phyloP scores from a whole-genome alignment of 495 filamentous ascomycete genomes.

The Penicillium canescens region DNA sequence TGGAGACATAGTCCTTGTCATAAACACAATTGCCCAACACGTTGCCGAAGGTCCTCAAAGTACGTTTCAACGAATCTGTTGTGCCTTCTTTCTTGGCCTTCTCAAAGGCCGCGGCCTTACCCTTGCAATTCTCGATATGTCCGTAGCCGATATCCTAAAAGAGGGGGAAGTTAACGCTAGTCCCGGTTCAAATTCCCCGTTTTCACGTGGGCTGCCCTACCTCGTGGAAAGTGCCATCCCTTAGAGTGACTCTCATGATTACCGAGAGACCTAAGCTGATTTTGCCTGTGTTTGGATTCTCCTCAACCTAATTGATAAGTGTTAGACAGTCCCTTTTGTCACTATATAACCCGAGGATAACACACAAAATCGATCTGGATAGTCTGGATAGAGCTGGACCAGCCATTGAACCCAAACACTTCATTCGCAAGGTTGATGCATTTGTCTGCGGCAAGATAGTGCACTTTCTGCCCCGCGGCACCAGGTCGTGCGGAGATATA shows the following conservation, averaged over 20 bases:
- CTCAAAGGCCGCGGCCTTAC: constrained; percentile 91
- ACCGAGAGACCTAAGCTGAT: constrained; percentile 83
- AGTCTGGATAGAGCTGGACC: constrained; percentile 87
- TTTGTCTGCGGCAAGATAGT: constrained; percentile 91
- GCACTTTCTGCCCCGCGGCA: constrained; percentile 77
- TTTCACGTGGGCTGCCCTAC: constrained; percentile 24
- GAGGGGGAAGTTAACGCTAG: constrained; percentile 1
- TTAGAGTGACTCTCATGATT: constrained; percentile 82
- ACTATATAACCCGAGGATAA: neutral
- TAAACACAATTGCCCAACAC: constrained; percentile 96
- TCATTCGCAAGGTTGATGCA: constrained; percentile 95
- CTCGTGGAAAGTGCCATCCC: constrained; percentile 93
- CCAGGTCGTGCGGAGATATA: constrained; percentile 86
- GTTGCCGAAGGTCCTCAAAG: constrained; percentile 91
- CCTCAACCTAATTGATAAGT: constrained; percentile 55
- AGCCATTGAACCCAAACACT: constrained; percentile 98
- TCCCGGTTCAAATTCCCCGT: neutral
- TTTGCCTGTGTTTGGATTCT: constrained; percentile 60
- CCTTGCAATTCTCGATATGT: constrained; percentile 91
- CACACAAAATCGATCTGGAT: constrained; percentile 88
- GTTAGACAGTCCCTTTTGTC: constrained; percentile 13
- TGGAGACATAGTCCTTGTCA: constrained; percentile 87
- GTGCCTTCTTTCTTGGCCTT: constrained; percentile 98
- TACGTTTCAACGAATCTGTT: constrained; percentile 88
- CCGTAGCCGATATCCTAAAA: constrained; percentile 88